A percentile compares a stretch with the other conserved stretches of the same genome.
Evolutionary conservation across 306 rosid species (phyloP).

Genomic region (Potentilla sterilis): DNA sequence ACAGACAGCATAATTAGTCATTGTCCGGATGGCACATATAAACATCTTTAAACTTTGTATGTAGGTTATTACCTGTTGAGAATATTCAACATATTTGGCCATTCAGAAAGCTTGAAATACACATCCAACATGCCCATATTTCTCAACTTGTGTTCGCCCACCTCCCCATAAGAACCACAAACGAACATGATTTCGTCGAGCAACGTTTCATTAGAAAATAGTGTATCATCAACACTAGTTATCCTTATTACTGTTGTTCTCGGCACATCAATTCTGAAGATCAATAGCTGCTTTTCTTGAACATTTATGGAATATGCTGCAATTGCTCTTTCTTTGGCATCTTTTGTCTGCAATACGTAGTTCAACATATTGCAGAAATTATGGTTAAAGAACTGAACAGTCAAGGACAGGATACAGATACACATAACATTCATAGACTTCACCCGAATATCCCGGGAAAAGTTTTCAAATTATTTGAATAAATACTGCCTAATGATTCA

Average conservation of each 20-base stretch:
- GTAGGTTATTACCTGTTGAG: constrained; percentile 22
- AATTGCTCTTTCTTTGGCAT: constrained; percentile 29
- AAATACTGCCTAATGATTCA: not conserved
- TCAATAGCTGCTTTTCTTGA: constrained; percentile 11
- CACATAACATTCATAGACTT: not conserved
- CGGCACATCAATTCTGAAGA: constrained; percentile 31
- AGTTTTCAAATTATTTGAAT: not conserved
- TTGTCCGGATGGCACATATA: not conserved
- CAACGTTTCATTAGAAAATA: too few species aligned
- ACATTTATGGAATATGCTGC: constrained; percentile 23
- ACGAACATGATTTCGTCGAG: not conserved
- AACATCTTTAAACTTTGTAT: not conserved
- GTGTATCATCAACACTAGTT: not conserved
- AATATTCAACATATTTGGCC: constrained; percentile 30
- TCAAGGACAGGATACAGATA: not conserved
- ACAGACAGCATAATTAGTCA: not conserved
- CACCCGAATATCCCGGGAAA: not conserved
- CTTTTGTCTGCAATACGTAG: constrained; percentile 24
- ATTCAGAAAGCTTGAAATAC: constrained; percentile 25
- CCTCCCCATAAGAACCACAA: constrained; percentile 6
- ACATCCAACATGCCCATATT: not conserved
- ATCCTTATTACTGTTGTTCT: constrained; percentile 29
- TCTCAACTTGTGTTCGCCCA: not conserved
- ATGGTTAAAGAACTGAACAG: not conserved
- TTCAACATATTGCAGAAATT: constrained; percentile 6